Conservation (phyloP, 2,329 filamentous ascomycete species). For the Rachicladosporium sp. region DNA sequence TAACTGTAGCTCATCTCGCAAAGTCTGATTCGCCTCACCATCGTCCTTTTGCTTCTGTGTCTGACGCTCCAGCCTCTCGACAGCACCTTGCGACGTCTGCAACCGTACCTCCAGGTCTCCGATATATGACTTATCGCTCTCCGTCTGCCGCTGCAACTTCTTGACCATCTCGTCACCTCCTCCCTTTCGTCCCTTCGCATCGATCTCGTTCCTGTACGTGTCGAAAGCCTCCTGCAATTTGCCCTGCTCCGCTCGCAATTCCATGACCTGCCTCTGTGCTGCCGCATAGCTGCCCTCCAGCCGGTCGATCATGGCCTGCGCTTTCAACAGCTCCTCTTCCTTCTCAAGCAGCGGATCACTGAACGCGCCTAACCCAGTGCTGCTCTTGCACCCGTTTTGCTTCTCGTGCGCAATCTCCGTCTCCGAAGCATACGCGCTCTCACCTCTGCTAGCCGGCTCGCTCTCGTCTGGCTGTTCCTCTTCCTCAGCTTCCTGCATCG, state of each 20-base stretch:
- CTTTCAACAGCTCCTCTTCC: conserved; percentile 38
- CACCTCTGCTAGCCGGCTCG: conserved; percentile 18
- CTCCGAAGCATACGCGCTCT: conserved; percentile 20
- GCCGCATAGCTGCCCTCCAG: conserved; percentile 29
- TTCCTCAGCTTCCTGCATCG: conserved; percentile 19
- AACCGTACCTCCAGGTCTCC: conserved; percentile 37
- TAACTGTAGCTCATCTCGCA: conserved; percentile 40
- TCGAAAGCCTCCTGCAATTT: conserved; percentile 37
- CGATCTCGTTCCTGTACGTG: conserved; percentile 33
- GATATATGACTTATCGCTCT: conserved; percentile 37
- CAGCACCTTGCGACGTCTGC: conserved; percentile 29
- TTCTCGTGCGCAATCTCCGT: conserved; percentile 13
- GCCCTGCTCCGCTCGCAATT: conserved; percentile 29
- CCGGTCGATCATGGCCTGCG: conserved; percentile 34
- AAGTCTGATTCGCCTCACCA: conserved; percentile 33
- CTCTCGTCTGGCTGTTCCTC: conserved; percentile 8
- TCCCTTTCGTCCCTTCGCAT: conserved; percentile 25
- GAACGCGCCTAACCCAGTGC: conserved; percentile 11
- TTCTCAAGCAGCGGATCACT: conserved; percentile 36
- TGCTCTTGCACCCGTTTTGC: conserved; percentile 11
- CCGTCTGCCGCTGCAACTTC: conserved; percentile 30
- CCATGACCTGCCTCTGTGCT: conserved; percentile 30
- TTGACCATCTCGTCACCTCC: conserved; percentile 31
- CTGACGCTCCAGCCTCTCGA: conserved; percentile 35
- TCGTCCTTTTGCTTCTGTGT: conserved; percentile 31